Conservation (phyloP, 352 stramenopile species). For the Phytophthora quininea region DNA sequence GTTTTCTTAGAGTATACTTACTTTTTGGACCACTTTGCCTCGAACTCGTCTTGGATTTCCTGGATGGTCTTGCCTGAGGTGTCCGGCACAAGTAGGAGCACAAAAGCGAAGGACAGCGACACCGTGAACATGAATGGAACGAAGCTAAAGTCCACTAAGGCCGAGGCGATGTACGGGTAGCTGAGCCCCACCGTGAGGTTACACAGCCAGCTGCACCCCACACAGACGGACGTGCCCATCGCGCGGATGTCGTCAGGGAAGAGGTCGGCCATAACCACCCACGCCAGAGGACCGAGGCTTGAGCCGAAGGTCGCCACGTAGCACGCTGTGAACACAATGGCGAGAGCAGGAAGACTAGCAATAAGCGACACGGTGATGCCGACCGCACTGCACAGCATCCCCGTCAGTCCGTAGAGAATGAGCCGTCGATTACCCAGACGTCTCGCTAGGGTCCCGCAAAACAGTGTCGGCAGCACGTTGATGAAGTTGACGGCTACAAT, state of each 20-base stretch:
- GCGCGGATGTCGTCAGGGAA: slow-evolving; percentile 31
- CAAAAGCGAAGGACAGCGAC: slow-evolving; percentile 40
- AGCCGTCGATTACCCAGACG: slow-evolving; percentile 55
- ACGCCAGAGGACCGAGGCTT: slow-evolving; percentile 33
- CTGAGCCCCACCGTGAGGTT: slow-evolving; percentile 49
- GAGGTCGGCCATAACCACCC: slow-evolving; percentile 33
- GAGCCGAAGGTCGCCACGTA: slow-evolving; percentile 44
- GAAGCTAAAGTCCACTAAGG: slow-evolving; percentile 36
- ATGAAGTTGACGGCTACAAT: slow-evolving; percentile 62
- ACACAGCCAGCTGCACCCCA: slow-evolving; percentile 35
- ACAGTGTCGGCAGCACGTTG: slow-evolving; percentile 57
- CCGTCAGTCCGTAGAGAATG: slow-evolving; percentile 47
- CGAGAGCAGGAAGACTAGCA: slow-evolving; percentile 17
- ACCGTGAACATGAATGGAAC: slow-evolving; percentile 47
- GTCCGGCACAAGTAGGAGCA: slow-evolving; percentile 44
- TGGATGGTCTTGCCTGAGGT: slow-evolving; percentile 52
- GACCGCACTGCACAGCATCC: slow-evolving; percentile 56
- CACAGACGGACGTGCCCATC: slow-evolving; percentile 14
- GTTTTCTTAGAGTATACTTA: background rate
- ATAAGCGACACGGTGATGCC: slow-evolving; percentile 50
- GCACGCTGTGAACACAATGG: slow-evolving; percentile 42
- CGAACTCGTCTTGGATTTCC: slow-evolving; percentile 52
- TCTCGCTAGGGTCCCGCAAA: slow-evolving; percentile 37
- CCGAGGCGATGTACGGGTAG: slow-evolving; percentile 43
- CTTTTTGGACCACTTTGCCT: background rate